These are phyloP conservation scores for Physcia stellaris DNA, from an alignment of 495 filamentous ascomycete species.

Conservation along the genomic window DNA sequence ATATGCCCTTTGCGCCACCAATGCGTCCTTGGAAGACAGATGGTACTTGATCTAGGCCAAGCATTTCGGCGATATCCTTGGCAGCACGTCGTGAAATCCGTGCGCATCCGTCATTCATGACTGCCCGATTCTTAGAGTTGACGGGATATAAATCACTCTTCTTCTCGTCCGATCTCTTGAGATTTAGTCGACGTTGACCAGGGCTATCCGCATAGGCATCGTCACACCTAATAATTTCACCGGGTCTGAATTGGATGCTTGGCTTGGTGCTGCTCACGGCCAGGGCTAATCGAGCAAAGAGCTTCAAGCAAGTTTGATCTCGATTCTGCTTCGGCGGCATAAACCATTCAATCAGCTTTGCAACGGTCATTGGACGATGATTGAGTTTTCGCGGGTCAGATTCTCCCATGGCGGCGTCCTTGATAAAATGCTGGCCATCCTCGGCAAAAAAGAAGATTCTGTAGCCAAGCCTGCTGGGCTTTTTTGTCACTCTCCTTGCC, in stretches of 20 bases:
- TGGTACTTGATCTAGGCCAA: slow-evolving; percentile 49
- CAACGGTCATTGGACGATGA: slow-evolving; percentile 26
- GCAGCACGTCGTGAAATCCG: slow-evolving; percentile 55
- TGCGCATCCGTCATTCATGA: slow-evolving; percentile 75
- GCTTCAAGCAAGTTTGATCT: slow-evolving; percentile 32
- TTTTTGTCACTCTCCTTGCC: slow-evolving; percentile 11
- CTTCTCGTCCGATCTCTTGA: slow-evolving; percentile 8
- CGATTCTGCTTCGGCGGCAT: slow-evolving; percentile 28
- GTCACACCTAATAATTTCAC: slow-evolving; percentile 23
- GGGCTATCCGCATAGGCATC: slow-evolving; percentile 12
- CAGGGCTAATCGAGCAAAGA: slow-evolving; percentile 33
- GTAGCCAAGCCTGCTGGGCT: slow-evolving; percentile 13
- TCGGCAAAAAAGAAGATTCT: slow-evolving; percentile 41
- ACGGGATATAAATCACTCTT: slow-evolving; percentile 1
- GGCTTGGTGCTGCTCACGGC: slow-evolving; percentile 31
- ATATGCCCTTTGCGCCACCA: slow-evolving; percentile 77
- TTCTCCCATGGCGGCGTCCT: slow-evolving; percentile 6
- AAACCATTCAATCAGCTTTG: slow-evolving; percentile 38
- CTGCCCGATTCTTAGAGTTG: slow-evolving; percentile 12
- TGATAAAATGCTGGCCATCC: slow-evolving; percentile 29
- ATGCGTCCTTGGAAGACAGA: slow-evolving; percentile 72
- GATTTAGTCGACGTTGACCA: slow-evolving; percentile 5
- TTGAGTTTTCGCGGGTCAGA: slow-evolving; percentile 12
- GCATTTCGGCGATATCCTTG: slow-evolving; percentile 37
- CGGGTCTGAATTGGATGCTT: slow-evolving; percentile 30